Conservation (phyloP, 2,329 filamentous ascomycete genomes). For the Tolypocladium amazonense region DNA sequence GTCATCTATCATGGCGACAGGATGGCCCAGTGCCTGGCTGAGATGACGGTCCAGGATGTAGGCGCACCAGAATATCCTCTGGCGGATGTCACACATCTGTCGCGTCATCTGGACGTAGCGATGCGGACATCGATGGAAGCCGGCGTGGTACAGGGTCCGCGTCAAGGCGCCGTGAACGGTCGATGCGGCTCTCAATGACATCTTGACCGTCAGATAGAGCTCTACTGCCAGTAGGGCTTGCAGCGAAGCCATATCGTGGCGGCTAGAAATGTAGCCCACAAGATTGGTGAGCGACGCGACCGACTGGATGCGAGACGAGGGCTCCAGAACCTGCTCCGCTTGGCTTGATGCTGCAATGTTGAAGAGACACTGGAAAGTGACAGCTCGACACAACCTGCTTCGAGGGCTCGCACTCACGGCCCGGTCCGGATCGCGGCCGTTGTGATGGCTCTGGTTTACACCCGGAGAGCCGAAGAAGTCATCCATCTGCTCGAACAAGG, state of each 20-base stretch:
- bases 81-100: conserved; percentile 20
- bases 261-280: conserved; percentile 24
- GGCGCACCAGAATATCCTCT: conserved; percentile 28
- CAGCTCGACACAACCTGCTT: conserved; percentile 15
- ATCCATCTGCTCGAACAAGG: conserved; percentile 30
- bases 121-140: conserved; percentile 39
- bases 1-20: conserved; percentile 21
- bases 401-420: conserved; percentile 24
- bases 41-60: conserved; percentile 26
- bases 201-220: conserved; percentile 34
- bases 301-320: conserved; percentile 24
- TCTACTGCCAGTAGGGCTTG: conserved; percentile 37
- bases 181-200: conserved; percentile 37
- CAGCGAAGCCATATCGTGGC: conserved; percentile 32
- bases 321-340: conserved; percentile 6
- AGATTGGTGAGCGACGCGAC: conserved; percentile 24
- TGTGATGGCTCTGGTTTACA: background rate
- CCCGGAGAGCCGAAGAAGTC: background rate
- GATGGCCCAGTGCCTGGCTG: conserved; percentile 24
- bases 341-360: conserved; percentile 27
- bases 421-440: background rate
- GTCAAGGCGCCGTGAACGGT: conserved; percentile 35
- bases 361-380: conserved; percentile 40
- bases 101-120: conserved; percentile 33
- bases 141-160: conserved; percentile 35